These are phyloP conservation scores for Beauveria bassiana DNA, from an alignment of 2,329 filamentous ascomycete genomes.

Conservation along the genomic window DNA sequence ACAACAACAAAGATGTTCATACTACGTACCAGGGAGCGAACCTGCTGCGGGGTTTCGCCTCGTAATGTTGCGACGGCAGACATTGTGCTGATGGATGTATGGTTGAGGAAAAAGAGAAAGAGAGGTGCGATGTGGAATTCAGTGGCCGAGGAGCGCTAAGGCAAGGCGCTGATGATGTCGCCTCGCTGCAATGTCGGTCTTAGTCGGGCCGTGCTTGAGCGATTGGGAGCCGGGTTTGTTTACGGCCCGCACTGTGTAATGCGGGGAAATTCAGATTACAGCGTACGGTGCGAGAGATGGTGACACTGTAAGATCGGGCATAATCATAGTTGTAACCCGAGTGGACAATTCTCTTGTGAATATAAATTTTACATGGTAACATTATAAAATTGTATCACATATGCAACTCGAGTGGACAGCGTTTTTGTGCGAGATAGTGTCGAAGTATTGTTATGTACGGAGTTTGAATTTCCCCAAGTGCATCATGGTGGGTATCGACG, in stretches of 20 bases:
- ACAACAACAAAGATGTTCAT: neutral
- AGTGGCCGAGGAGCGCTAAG: slow-evolving; percentile 8
- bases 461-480: neutral
- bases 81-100: slow-evolving; percentile 21
- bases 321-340: neutral
- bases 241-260: slow-evolving; percentile 9
- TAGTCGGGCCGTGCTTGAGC: slow-evolving; percentile 10
- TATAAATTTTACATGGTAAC: neutral
- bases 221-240: neutral
- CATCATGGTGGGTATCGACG: neutral
- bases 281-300: neutral
- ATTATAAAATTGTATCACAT: no score
- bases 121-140: slow-evolving; percentile 1
- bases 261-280: neutral
- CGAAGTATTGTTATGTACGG: neutral
- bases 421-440: neutral
- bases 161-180: slow-evolving; percentile 3
- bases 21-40: slow-evolving; percentile 46
- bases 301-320: neutral
- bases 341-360: neutral
- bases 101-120: neutral
- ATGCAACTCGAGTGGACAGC: neutral
- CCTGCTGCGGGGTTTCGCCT: slow-evolving; percentile 50
- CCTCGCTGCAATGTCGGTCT: slow-evolving; percentile 10
- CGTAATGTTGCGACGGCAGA: slow-evolving; percentile 32